These are phyloP conservation scores for Alopecurus myosuroides DNA, from an alignment of 176 grass and related monocot genomes.

Conservation along the genomic window DNA sequence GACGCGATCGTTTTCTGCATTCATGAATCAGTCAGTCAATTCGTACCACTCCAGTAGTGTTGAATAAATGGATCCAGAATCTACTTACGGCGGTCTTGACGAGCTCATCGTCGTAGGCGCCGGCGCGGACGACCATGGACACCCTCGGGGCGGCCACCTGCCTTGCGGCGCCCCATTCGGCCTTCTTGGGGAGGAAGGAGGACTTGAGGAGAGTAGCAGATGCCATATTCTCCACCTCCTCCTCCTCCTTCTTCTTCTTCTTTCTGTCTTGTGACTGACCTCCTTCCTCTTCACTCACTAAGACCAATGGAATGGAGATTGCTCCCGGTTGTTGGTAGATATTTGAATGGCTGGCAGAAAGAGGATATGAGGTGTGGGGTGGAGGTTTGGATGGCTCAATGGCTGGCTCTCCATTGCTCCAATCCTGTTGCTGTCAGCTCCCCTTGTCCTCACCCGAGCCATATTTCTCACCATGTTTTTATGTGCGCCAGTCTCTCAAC, in stretches of 20 bases:
- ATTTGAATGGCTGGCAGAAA: slow-evolving; percentile 13
- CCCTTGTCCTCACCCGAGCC: slow-evolving; percentile 21
- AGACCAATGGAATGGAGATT: background rate
- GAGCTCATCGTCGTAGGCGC: slow-evolving; percentile 82
- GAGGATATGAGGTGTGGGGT: slow-evolving; percentile 86
- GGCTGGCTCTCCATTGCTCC: slow-evolving; percentile 36
- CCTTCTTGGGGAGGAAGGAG: slow-evolving; percentile 85
- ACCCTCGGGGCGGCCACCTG: slow-evolving; percentile 33
- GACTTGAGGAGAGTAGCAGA: slow-evolving; percentile 82
- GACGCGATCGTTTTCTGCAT: slow-evolving; percentile 86
- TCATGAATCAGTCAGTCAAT: no score
- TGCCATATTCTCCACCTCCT: no score
- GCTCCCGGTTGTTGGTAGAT: background rate
- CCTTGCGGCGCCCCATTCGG: slow-evolving; percentile 45
- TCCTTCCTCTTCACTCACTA: background rate
- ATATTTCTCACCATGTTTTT: background rate
- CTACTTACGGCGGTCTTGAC: slow-evolving; percentile 53
- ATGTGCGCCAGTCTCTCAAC: background rate
- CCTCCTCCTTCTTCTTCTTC: background rate
- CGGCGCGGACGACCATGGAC: slow-evolving; percentile 69
- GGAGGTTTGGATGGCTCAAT: slow-evolving; percentile 37
- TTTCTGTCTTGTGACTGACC: background rate
- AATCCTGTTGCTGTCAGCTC: slow-evolving; percentile 34
- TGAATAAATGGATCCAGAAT: no score
- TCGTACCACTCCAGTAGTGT: no score